Evolutionary conservation across 1,284 basidiomycete species (phyloP).

Genomic region (Sphagnurus paluster): DNA sequence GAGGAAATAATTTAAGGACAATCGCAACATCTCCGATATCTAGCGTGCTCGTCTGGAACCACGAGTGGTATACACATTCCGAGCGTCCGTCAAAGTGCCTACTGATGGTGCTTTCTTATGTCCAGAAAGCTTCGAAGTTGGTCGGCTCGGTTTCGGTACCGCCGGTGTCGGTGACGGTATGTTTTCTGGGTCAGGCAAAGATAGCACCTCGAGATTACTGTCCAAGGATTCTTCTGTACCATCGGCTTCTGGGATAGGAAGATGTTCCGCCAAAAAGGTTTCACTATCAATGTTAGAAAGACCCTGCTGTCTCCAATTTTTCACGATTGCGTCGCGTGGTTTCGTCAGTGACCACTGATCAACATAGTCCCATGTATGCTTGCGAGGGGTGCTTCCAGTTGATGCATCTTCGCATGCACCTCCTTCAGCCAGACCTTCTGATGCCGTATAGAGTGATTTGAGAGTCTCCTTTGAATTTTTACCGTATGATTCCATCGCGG

Average conservation of each 20-base stretch:
- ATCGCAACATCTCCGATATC: conserved; percentile 1
- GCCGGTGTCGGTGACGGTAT: conserved; percentile 7
- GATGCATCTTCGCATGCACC: conserved; percentile 62
- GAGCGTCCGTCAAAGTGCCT: conserved; percentile 25
- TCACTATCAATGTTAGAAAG: conserved; percentile 32
- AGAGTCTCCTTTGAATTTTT: conserved; percentile 40
- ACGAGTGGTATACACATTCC: conserved; percentile 25
- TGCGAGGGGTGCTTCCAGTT: conserved; percentile 72
- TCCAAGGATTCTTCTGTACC: conserved; percentile 10
- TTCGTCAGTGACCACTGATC: conserved; percentile 72
- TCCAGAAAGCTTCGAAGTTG: conserved; percentile 7
- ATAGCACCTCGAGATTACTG: neutral
- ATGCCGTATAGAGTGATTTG: conserved; percentile 47
- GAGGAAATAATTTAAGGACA: conserved; percentile 9
- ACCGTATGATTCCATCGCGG: conserved; percentile 42
- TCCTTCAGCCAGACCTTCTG: conserved; percentile 52
- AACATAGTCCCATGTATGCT: conserved; percentile 64
- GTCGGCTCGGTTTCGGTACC: conserved; percentile 3
- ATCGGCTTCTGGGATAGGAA: conserved; percentile 30
- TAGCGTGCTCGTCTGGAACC: conserved; percentile 22
- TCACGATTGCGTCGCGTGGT: conserved; percentile 56
- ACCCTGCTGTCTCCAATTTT: conserved; percentile 43
- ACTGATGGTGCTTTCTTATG: conserved; percentile 14
- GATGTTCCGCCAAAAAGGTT: conserved; percentile 33
- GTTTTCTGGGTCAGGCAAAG: conserved; percentile 17